Evolutionary conservation across 2,329 filamentous ascomycete species (phyloP), one percentile per base, ranked within the genome.

Genomic region (Cryphonectria japonica): DNA sequence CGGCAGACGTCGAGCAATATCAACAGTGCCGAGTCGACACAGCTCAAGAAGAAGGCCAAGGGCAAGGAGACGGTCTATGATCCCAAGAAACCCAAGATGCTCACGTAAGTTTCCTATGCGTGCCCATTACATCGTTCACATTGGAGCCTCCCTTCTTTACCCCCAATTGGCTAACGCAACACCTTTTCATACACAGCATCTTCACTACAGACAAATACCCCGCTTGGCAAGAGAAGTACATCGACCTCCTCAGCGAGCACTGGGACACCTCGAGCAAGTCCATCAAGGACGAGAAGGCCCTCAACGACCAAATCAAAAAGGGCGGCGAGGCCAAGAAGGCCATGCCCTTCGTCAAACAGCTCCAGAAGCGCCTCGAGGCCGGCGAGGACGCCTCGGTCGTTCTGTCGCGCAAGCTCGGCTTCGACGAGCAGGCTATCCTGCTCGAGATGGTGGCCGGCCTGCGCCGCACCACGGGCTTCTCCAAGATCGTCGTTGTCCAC

Each of bases 241-340:
- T 97, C 77, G 91, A 94, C 70, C 85, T 97, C 50, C 87, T 97
- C 26, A 89, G 90, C 75, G 87, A 92, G 77, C 84, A 89, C 73
- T 94, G 94, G 82, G 87, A 93, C 72, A 80, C 86, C 26, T 79
- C 78, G 73, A 88, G 83, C 75, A 85, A 92, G 74, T 83, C 85
- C 13, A 82, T 92, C 69, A 69, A 79, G 74, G 91, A 97, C 78
- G 93, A 97, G 80, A 97, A 97, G 85, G 89, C 89, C 70, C 85
- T 98, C 63, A 93, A 90, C 77, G 90, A 89, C 75, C 88, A 90
- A 78, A 91, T 98, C 71, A 90, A 89, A 76, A 97, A 97, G 85
- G 86, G 94, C 78, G 90, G 90, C 60, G 93, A 97, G 83, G 94
- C 94, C 87, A 99, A 98, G 89, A 96, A 97, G 84, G 95, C 94